Evolutionary conservation across 2,329 filamentous ascomycete species (phyloP).

Genomic region (Chrysoporthe puriensis): DNA sequence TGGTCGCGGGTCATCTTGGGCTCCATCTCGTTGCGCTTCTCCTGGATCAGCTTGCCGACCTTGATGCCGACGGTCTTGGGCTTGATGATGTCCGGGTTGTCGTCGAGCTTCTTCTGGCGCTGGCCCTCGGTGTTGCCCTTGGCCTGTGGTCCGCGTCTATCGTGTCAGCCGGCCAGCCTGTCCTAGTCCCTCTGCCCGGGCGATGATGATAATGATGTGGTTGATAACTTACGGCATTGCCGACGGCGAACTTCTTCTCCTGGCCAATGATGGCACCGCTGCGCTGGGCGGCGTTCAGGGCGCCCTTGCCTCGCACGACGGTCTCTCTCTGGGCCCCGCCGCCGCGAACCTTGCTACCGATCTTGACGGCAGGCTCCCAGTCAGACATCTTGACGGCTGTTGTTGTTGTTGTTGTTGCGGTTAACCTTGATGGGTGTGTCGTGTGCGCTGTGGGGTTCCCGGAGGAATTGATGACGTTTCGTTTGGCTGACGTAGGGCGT

Average conservation of each 20-base stretch:
- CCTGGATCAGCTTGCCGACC: conserved; percentile 82
- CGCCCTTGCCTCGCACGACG: conserved; percentile 79
- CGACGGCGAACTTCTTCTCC: conserved; percentile 85
- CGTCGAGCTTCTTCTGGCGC: conserved; percentile 96
- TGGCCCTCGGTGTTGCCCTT: conserved; percentile 73
- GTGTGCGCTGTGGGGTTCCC: conserved; percentile 27
- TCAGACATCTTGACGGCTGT: conserved; percentile 68
- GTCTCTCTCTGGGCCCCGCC: conserved; percentile 75
- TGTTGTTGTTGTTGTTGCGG: conserved; percentile 31
- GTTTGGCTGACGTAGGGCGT: conserved; percentile 28
- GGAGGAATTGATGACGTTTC: conserved; percentile 20
- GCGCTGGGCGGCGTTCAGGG: conserved; percentile 88
- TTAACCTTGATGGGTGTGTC: conserved; percentile 15
- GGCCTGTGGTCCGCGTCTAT: conserved; percentile 34
- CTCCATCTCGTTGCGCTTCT: conserved; percentile 77
- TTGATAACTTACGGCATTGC: conserved; percentile 72
- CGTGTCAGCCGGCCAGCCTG: background rate
- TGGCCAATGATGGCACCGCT: conserved; percentile 76
- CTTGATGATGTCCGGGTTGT: conserved; percentile 95
- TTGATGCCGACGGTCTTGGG: conserved; percentile 84
- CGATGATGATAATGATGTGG: background rate
- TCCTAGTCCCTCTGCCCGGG: background rate
- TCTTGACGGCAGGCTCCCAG: conserved; percentile 90
- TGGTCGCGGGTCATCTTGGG: conserved; percentile 97
- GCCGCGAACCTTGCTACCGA: conserved; percentile 81